Conservation (phyloP, 257 asterid species). For the Petunia secreta region DNA sequence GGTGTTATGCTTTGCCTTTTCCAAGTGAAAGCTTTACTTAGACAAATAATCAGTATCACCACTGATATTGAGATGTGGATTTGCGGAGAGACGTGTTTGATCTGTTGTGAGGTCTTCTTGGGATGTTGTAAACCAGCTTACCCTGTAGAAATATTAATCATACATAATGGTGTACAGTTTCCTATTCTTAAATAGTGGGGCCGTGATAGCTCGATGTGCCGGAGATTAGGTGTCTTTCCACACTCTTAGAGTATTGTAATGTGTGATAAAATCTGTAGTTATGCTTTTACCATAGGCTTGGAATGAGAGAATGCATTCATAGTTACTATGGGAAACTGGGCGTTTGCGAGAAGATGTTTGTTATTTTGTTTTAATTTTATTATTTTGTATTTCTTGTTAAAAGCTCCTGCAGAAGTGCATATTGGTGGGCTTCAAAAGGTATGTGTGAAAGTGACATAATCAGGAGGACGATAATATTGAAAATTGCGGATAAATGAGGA, state of each 20-base stretch:
- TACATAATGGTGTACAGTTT: neutral
- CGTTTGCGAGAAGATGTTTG: neutral
- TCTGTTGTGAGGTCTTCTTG: neutral
- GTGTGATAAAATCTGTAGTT: neutral
- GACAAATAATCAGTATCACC: neutral
- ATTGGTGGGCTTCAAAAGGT: constrained; percentile 4
- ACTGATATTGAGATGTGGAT: constrained; percentile 12
- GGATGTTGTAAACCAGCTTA: neutral
- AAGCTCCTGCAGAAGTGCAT: neutral
- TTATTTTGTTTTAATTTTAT: neutral
- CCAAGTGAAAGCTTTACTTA: neutral
- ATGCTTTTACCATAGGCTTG: constrained; percentile 15
- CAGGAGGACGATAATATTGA: too few relatives aligned
- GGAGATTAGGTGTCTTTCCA: neutral
- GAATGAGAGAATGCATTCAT: constrained; percentile 10
- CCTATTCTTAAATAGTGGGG: neutral
- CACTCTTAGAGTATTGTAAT: neutral
- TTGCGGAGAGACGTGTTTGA: constrained; percentile 1
- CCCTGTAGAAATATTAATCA: too few relatives aligned
- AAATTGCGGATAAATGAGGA: too few relatives aligned
- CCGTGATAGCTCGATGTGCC: too few relatives aligned
- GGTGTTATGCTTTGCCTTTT: neutral
- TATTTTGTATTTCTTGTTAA: constrained; percentile 22
- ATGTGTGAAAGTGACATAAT: neutral
- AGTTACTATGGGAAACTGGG: neutral